phyloP scores from a whole-genome alignment of 306 rosid genomes.

The Pyrus communis region DNA sequence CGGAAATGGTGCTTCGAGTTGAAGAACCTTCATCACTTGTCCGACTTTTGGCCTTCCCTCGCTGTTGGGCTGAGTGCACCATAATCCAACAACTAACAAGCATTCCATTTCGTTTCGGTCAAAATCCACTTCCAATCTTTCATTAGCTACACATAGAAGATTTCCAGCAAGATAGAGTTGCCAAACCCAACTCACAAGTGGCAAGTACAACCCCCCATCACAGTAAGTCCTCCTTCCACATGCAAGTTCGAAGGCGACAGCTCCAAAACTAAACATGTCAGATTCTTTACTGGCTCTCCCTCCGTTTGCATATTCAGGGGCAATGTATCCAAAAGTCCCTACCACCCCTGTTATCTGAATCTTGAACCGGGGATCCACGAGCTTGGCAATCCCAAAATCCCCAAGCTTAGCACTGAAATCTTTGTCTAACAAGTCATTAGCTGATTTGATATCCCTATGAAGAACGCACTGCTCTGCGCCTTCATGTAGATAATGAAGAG shows the following conservation, averaged over 20 bases:
- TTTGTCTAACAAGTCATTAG: constrained; percentile 39
- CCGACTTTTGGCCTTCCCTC: constrained; percentile 36
- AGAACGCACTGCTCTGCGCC: constrained; percentile 48
- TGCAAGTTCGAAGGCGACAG: constrained; percentile 46
- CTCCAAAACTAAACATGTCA: constrained; percentile 47
- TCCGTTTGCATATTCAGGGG: constrained; percentile 35
- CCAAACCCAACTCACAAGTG: constrained; percentile 34
- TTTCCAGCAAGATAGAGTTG: constrained; percentile 25
- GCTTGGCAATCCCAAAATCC: constrained; percentile 45
- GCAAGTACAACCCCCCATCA: background rate
- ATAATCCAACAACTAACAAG: constrained; percentile 26
- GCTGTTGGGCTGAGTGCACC: constrained; percentile 35
- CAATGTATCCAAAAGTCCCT: constrained; percentile 36
- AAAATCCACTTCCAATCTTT: constrained; percentile 13
- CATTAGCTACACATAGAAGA: constrained; percentile 20
- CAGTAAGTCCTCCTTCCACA: constrained; percentile 24
- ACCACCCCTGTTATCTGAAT: constrained; percentile 32
- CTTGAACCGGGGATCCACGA: constrained; percentile 37
- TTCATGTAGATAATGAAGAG: background rate
- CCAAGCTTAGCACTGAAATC: constrained; percentile 46
- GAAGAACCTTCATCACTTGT: constrained; percentile 34
- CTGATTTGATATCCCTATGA: constrained; percentile 54
- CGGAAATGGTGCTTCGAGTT: constrained; percentile 19
- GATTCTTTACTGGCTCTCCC: constrained; percentile 42
- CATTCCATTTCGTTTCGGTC: constrained; percentile 24